Conservation (phyloP, 2,329 filamentous ascomycete genomes). For the Stylonectria norvegica region DNA sequence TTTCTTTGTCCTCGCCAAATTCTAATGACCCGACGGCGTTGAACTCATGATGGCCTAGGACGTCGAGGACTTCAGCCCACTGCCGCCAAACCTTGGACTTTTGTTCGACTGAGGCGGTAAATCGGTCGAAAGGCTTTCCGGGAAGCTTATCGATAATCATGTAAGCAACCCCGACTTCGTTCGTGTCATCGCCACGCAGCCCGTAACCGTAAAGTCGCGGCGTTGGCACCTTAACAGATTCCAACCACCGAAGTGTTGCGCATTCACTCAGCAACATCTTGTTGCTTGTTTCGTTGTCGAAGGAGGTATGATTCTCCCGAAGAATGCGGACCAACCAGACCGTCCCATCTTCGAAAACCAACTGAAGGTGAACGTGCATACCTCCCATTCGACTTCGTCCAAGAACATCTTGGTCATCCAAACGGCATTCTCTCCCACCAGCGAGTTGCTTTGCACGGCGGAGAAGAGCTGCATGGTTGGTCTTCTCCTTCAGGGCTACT, state of each 20-base stretch:
- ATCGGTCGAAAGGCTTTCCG: constrained; percentile 18
- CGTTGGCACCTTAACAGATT: constrained; percentile 25
- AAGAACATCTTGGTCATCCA: constrained; percentile 9
- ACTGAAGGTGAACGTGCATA: constrained; percentile 10
- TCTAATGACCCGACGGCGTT: constrained; percentile 5
- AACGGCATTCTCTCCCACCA: constrained; percentile 12
- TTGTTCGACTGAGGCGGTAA: constrained; percentile 16
- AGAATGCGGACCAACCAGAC: constrained; percentile 10
- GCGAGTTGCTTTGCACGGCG: constrained; percentile 13
- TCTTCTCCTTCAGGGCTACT: constrained; percentile 13
- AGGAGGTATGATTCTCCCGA: constrained; percentile 8
- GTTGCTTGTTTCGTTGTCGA: constrained; percentile 5
- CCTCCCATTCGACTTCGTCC: constrained; percentile 6
- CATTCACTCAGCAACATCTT: constrained; percentile 10
- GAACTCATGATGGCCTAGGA: constrained; percentile 4
- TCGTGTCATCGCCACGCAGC: constrained; percentile 16
- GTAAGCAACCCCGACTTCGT: constrained; percentile 25
- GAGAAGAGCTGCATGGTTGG: constrained; percentile 13
- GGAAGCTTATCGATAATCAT: constrained; percentile 26
- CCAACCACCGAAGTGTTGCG: constrained; percentile 14
- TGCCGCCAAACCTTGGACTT: constrained; percentile 17
- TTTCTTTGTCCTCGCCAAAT: constrained; percentile 2
- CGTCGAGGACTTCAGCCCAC: constrained; percentile 16
- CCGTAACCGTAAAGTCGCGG: constrained; percentile 22
- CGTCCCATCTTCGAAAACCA: constrained; percentile 10